Conservation (phyloP, 2,329 filamentous ascomycete genomes). For the Colletotrichum falcatum region DNA sequence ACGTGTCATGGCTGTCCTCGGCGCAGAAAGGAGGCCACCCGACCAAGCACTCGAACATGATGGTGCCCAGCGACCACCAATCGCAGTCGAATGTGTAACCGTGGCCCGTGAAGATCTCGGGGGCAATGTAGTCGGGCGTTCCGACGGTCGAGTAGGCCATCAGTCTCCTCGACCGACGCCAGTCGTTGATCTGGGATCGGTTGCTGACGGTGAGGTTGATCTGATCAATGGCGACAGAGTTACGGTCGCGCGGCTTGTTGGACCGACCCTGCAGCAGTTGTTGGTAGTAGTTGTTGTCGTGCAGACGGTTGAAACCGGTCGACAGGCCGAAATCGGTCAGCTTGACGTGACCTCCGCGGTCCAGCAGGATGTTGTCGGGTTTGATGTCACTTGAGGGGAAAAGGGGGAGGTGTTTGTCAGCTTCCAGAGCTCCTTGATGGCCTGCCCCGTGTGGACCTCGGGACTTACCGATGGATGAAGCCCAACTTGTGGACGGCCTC, state of each 20-base stretch:
- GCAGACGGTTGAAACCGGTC: slow-evolving; percentile 96
- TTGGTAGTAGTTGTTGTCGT: slow-evolving; percentile 98
- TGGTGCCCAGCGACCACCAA: slow-evolving; percentile 99
- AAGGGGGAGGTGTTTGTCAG: slow-evolving; percentile 24
- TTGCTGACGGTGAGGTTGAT: slow-evolving; percentile 99
- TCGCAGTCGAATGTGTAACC: slow-evolving; percentile 98
- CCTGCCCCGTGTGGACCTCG: too few species aligned
- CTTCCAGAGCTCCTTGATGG: not conserved
- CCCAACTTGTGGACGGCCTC: slow-evolving; percentile 98
- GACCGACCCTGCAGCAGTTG: slow-evolving; percentile 88
- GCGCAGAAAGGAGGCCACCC: slow-evolving; percentile 99
- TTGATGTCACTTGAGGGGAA: slow-evolving; percentile 99
- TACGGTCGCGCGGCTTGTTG: slow-evolving; percentile 81
- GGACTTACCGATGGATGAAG: slow-evolving; percentile 92
- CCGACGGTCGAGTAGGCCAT: slow-evolving; percentile 99
- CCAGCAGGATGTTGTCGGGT: slow-evolving; percentile 97
- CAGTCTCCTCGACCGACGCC: slow-evolving; percentile 93
- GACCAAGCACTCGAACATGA: slow-evolving; percentile 99
- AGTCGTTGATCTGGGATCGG: slow-evolving; percentile 97
- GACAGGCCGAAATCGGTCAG: slow-evolving; percentile 98
- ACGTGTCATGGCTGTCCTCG: slow-evolving; percentile 96
- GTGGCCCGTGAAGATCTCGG: slow-evolving; percentile 96
- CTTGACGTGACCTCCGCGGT: slow-evolving; percentile 96
- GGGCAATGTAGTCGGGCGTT: slow-evolving; percentile 98
- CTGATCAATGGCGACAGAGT: slow-evolving; percentile 95